These are phyloP conservation scores for Cicer pinnatifidum DNA, from an alignment of 306 rosid species.

Conservation along the genomic window DNA sequence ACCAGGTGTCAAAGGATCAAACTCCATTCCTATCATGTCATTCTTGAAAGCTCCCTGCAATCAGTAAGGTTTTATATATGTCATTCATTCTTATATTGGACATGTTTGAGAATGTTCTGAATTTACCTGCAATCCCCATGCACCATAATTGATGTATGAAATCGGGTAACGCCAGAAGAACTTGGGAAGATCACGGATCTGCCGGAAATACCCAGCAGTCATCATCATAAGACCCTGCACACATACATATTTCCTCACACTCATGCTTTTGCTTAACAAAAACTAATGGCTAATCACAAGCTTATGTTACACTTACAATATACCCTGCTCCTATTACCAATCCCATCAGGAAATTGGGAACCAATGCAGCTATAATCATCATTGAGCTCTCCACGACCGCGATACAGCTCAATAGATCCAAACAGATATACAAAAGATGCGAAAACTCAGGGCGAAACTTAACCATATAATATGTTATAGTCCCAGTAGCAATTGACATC, in stretches of 20 bases:
- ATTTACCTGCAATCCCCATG: conserved; percentile 88
- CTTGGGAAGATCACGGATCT: conserved; percentile 72
- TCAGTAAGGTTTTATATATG: neutral
- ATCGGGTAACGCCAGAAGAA: conserved; percentile 85
- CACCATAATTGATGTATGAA: conserved; percentile 78
- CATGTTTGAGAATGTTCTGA: conserved; percentile 4
- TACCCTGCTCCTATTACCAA: conserved; percentile 88
- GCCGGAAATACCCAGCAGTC: conserved; percentile 84
- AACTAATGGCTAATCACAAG: conserved; percentile 2
- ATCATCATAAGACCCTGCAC: conserved; percentile 88
- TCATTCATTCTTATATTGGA: conserved; percentile 10
- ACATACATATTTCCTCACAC: neutral
- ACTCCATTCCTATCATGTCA: conserved; percentile 77
- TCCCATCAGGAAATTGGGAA: conserved; percentile 94
- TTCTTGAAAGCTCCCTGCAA: conserved; percentile 91
- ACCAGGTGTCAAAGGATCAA: conserved; percentile 57
- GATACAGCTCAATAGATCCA: conserved; percentile 67
- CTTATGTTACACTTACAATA: conserved; percentile 52
- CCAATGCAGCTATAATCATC: conserved; percentile 93
- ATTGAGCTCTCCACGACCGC: conserved; percentile 84
- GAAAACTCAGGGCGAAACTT: conserved; percentile 65
- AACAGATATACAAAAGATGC: conserved; percentile 54
- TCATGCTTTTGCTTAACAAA: neutral
- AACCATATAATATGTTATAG: conserved; percentile 80
- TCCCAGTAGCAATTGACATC: conserved; percentile 72